Base-by-base conservation (phyloP, 1,284 basidiomycete species). In the Prillingera fragicola region DNA sequence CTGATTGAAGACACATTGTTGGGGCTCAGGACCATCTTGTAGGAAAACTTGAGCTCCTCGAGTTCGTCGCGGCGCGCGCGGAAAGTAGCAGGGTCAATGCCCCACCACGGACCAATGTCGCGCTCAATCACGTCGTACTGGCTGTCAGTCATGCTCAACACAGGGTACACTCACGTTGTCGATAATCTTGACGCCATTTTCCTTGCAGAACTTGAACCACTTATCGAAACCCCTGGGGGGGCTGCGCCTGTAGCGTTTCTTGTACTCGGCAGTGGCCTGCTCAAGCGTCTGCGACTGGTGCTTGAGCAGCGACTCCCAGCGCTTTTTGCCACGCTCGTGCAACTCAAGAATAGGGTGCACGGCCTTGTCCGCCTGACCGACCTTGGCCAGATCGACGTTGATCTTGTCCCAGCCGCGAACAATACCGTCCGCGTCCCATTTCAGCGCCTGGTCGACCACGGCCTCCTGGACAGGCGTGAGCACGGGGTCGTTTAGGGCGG, bases 161-260 rank as follows among this genome's bases (percentile, higher is more conserved):
- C 5, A 18, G 31, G 10, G 15, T 26, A 2, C 5, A 62, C 67
- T 54, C 47, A 71, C 67, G 47, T 73, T 70, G 44, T 73, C 72
- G 19, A 71, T 62, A 24, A 73, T 71, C 57, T 66, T 64, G 43
- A 73, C 68, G 14, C 62, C 50, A 51, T 71, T 57, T 17, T 62
- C 38, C 52, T 58, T 57, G 41, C 60, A 63, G 49, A 59, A 69
- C 33, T 60, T 43, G 59, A 61, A 71, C 70, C 70, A 71, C n/a
- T 44, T 39, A 34, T 74, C 71, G 43, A 75, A 76, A 0, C 74
- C 74, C 41, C 61, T 68, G 0, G 74, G 74, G 18, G 74, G 74
- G 5, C 55, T 43, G 1, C 74, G 61, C 3, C 56, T 54, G 48
- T 75, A 72, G 22, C 73, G 44, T n/a, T 58, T 48, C 22, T 54